These are phyloP conservation scores for Calonectria leucothoes DNA, from an alignment of 2,329 filamentous ascomycete genomes.

Conservation along the genomic window DNA sequence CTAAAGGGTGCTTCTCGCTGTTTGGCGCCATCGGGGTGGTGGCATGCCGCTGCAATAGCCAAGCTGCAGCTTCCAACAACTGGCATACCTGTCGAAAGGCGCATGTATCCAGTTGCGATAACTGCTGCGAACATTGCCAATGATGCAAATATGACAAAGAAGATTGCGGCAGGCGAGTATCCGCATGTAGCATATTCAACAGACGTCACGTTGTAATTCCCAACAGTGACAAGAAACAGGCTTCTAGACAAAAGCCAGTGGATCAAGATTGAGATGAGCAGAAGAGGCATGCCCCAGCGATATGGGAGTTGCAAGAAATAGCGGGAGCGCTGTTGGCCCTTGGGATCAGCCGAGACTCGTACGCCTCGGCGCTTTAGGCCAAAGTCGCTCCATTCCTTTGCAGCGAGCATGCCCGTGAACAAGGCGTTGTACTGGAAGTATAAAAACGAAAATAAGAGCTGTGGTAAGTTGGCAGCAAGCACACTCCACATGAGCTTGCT, in stretches of 20 bases:
- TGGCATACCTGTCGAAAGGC: constrained; percentile 5
- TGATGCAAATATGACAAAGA: constrained; percentile 1
- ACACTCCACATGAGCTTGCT: background rate
- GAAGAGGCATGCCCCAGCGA: constrained; percentile 10
- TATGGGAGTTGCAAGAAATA: constrained; percentile 27
- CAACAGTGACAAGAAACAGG: constrained; percentile 16
- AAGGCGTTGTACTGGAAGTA: constrained; percentile 23
- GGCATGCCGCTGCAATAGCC: constrained; percentile 22
- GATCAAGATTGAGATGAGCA: background rate
- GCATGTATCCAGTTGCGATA: background rate
- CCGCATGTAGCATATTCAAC: background rate
- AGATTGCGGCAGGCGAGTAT: constrained; percentile 19
- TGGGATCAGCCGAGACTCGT: constrained; percentile 7
- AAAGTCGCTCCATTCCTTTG: constrained; percentile 20
- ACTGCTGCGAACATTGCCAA: background rate
- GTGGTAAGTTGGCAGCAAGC: constrained; percentile 7
- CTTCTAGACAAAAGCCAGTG: constrained; percentile 25
- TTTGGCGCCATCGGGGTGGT: background rate
- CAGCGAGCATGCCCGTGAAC: constrained; percentile 17
- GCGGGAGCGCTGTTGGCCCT: constrained; percentile 10
- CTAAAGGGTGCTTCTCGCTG: background rate
- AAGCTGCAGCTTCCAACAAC: constrained; percentile 16
- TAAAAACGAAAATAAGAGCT: constrained; percentile 15
- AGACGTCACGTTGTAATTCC: background rate
- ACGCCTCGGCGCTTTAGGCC: constrained; percentile 1